Percentiles rank a stretch among this genome's conserved stretches.
These are phyloP conservation scores for Lagenidium giganteum DNA, from an alignment of 352 stramenopile genomes.

Conservation along the genomic window DNA sequence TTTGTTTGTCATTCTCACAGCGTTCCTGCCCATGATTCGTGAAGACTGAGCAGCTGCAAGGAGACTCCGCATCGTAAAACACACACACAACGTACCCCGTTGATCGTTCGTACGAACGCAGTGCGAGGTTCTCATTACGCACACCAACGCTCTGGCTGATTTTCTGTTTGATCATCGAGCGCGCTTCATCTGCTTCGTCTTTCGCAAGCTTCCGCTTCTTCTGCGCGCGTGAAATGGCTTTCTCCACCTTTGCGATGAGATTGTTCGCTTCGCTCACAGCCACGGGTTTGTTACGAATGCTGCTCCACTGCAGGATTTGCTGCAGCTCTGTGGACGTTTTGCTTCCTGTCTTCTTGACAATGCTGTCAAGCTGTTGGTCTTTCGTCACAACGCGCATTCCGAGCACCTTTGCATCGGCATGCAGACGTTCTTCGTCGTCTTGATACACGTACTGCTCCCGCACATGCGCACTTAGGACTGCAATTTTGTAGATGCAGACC, in stretches of 20 bases:
- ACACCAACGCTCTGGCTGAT: slow-evolving; percentile 62
- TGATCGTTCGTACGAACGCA: slow-evolving; percentile 52
- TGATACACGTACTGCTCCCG: slow-evolving; percentile 55
- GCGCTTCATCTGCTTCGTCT: slow-evolving; percentile 33
- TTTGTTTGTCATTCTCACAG: slow-evolving; percentile 61
- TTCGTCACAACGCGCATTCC: slow-evolving; percentile 45
- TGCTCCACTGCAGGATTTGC: slow-evolving; percentile 43
- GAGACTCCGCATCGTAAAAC: no score
- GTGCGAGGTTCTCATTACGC: slow-evolving; percentile 59
- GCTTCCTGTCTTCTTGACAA: slow-evolving; percentile 45
- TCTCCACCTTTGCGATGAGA: slow-evolving; percentile 35
- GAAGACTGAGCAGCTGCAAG: not conserved
- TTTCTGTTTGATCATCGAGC: slow-evolving; percentile 40
- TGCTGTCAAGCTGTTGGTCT: slow-evolving; percentile 44
- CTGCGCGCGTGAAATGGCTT: slow-evolving; percentile 33
- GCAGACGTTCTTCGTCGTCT: slow-evolving; percentile 45
- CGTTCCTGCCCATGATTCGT: not conserved
- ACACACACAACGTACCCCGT: no score
- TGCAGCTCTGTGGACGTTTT: slow-evolving; percentile 30
- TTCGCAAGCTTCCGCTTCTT: slow-evolving; percentile 29
- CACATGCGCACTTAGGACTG: not conserved
- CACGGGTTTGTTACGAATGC: slow-evolving; percentile 18
- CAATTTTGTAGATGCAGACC: not conserved
- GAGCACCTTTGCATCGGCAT: slow-evolving; percentile 34
- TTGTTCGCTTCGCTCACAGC: slow-evolving; percentile 23